Conservation (phyloP, 2,329 filamentous ascomycete species). For the Huntiella savannae region DNA sequence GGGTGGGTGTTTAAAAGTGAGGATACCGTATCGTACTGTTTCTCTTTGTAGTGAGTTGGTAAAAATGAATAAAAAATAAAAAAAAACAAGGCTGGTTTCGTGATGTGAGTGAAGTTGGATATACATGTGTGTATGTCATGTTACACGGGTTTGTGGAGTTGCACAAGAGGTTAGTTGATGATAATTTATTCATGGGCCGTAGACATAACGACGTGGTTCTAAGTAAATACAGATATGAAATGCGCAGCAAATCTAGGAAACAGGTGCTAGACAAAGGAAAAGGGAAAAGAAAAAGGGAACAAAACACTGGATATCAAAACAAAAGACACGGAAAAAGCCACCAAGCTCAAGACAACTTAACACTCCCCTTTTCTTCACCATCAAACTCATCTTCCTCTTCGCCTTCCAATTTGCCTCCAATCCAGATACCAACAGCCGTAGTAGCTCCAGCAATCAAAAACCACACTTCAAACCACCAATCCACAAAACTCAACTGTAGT, state of each 20-base stretch:
- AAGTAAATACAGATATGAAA: background rate
- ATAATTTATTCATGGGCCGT: no score
- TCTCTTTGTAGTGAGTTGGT: background rate
- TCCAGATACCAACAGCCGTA: slow-evolving; percentile 54
- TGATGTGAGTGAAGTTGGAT: no score
- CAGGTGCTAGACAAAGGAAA: background rate
- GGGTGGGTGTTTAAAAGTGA: background rate
- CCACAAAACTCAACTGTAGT: slow-evolving; percentile 34
- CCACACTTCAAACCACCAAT: slow-evolving; percentile 78
- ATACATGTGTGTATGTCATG: no score
- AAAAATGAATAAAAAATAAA: slow-evolving; percentile 2
- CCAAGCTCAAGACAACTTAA: slow-evolving; percentile 39
- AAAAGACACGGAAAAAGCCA: slow-evolving; percentile 7
- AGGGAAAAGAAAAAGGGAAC: background rate
- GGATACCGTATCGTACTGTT: background rate
- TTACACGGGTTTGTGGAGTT: no score
- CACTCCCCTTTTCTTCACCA: slow-evolving; percentile 49
- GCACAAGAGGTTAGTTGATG: no score
- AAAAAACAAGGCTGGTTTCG: background rate
- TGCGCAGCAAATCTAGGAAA: background rate
- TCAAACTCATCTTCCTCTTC: slow-evolving; percentile 43
- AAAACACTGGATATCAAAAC: slow-evolving; percentile 11
- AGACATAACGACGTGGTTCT: background rate
- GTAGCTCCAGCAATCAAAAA: slow-evolving; percentile 50
- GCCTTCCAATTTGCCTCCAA: slow-evolving; percentile 25